These are phyloP conservation scores for Raddia distichophylla DNA, from an alignment of 176 grass and related monocot genomes.

Conservation along the genomic window DNA sequence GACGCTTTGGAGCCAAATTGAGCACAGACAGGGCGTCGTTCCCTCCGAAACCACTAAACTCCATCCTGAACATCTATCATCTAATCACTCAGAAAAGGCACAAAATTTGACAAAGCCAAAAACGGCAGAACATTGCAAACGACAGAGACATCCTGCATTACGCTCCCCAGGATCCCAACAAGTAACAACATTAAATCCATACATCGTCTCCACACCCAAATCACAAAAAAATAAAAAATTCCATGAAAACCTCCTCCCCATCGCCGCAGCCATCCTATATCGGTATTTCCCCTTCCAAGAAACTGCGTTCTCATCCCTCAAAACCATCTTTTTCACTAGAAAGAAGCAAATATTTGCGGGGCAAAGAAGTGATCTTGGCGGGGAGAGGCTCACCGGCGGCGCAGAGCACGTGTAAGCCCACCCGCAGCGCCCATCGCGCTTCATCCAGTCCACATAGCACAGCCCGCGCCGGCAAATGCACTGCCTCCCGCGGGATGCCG, in stretches of 20 bases:
- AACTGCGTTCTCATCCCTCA: background rate
- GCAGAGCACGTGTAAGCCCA: conserved; percentile 48
- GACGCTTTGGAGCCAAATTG: too few relatives aligned
- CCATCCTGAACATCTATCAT: too few relatives aligned
- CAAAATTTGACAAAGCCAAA: too few relatives aligned
- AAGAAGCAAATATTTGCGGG: background rate
- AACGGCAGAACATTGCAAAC: too few relatives aligned
- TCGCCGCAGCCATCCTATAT: background rate
- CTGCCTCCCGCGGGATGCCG: background rate
- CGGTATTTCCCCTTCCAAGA: background rate
- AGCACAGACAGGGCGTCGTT: too few relatives aligned
- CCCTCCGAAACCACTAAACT: too few relatives aligned
- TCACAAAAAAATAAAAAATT: too few relatives aligned
- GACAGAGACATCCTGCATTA: too few relatives aligned
- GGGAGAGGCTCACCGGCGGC: conserved; percentile 30
- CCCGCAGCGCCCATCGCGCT: background rate
- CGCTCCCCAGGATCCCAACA: too few relatives aligned
- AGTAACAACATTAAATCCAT: too few relatives aligned
- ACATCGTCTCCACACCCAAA: too few relatives aligned
- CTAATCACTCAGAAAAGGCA: too few relatives aligned
- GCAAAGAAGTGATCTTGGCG: conserved; percentile 3
- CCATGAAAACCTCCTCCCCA: background rate
- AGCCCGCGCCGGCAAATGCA: conserved; percentile 46
- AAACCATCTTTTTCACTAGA: background rate
- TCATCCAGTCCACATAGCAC: conserved; percentile 16